Evolutionary conservation across 2,329 filamentous ascomycete species (phyloP).

Genomic region (Fusarium liriodendri): DNA sequence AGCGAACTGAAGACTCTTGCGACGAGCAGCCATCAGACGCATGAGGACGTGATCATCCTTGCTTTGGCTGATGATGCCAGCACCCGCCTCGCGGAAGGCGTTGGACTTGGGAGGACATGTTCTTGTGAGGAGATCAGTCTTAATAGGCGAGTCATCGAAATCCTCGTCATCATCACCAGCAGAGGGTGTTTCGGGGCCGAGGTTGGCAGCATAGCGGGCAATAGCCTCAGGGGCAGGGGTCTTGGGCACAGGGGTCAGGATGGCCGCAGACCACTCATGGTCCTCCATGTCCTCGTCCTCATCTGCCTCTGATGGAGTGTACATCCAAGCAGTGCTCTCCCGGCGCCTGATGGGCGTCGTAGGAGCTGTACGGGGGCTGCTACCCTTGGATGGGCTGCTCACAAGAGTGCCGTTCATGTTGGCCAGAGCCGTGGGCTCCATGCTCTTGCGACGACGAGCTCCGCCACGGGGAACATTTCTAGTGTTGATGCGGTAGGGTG

Average conservation of each 20-base stretch:
- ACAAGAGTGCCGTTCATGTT: conserved; percentile 76
- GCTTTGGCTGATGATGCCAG: conserved; percentile 58
- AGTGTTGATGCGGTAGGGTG: conserved; percentile 75
- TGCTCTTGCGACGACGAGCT: conserved; percentile 79
- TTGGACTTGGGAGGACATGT: conserved; percentile 67
- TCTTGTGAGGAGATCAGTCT: conserved; percentile 57
- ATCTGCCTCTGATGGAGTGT: conserved; percentile 60
- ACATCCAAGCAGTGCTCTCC: conserved; percentile 66
- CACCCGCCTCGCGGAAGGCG: conserved; percentile 52
- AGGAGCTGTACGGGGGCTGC: conserved; percentile 52
- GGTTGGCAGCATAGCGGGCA: conserved; percentile 62
- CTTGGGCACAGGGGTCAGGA: conserved; percentile 68
- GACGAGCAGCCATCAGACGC: conserved; percentile 75
- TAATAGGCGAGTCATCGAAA: conserved; percentile 45
- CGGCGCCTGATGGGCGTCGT: conserved; percentile 63
- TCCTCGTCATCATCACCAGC: conserved; percentile 46
- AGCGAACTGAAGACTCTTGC: conserved; percentile 83
- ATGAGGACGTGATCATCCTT: conserved; percentile 69
- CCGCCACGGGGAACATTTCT: conserved; percentile 75
- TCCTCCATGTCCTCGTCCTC: conserved; percentile 53
- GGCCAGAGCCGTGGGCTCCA: conserved; percentile 78
- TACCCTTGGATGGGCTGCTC: conserved; percentile 51
- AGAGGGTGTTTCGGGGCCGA: conserved; percentile 59
- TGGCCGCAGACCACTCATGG: conserved; percentile 55
- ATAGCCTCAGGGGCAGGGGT: conserved; percentile 68